These are phyloP conservation scores for Gamsiella multidivaricata DNA, from an alignment of 192 early-diverging fungal species.

Conservation along the genomic window DNA sequence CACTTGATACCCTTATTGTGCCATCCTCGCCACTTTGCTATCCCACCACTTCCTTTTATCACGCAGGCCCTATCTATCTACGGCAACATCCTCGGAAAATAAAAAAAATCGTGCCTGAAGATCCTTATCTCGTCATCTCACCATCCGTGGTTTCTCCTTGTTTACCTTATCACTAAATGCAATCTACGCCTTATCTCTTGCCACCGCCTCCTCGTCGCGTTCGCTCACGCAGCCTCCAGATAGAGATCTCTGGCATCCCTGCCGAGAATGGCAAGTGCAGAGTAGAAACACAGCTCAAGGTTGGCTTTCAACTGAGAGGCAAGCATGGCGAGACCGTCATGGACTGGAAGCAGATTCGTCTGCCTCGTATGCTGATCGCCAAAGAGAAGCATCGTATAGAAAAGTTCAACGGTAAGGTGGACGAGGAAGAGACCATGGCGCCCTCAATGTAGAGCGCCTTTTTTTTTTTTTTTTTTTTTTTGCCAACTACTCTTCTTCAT, in stretches of 20 bases:
- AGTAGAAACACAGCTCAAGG: constrained; percentile 88
- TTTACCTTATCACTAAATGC: constrained; percentile 14
- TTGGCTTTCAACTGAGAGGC: constrained; percentile 74
- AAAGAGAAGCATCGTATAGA: constrained; percentile 71
- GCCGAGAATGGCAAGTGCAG: constrained; percentile 69
- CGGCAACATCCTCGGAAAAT: no score
- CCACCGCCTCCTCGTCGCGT: constrained; percentile 1
- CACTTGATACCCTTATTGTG: no score
- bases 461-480: neutral
- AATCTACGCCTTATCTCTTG: constrained; percentile 14
- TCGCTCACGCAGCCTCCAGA: constrained; percentile 13
- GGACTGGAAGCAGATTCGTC: constrained; percentile 74
- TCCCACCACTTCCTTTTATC: no score
- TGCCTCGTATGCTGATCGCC: constrained; percentile 78
- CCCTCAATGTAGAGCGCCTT: no score
- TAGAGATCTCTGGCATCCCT: constrained; percentile 50
- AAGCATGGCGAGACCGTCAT: constrained; percentile 62
- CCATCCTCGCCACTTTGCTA: no score
- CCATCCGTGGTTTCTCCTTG: neutral
- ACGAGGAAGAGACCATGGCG: neutral
- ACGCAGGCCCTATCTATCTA: no score
- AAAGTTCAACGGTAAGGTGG: constrained; percentile 56
- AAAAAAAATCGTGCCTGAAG: no score
- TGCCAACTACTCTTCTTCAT: neutral
- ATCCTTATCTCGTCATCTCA: neutral